A percentile compares a stretch with the other conserved stretches of the same genome.
These are phyloP conservation scores for Quercus cerris DNA, from an alignment of 306 rosid species.

Conservation along the genomic window DNA sequence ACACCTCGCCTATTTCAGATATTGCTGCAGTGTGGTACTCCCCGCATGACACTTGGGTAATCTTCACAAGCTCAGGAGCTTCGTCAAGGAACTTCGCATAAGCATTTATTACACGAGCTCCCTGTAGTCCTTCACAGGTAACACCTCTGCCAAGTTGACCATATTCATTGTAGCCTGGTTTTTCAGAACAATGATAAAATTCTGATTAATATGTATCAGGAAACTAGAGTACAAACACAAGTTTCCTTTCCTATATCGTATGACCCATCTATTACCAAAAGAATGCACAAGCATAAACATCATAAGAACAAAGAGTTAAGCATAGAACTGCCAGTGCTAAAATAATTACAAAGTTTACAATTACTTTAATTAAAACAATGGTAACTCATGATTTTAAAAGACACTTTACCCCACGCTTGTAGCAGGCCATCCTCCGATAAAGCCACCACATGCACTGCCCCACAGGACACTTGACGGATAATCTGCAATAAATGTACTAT, in stretches of 20 bases:
- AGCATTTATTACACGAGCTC: conserved; percentile 71
- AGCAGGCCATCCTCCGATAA: conserved; percentile 79
- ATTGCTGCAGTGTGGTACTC: conserved; percentile 95
- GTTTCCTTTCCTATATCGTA: conserved; percentile 20
- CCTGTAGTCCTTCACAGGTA: conserved; percentile 91
- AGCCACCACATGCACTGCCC: conserved; percentile 85
- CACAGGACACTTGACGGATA: conserved; percentile 89
- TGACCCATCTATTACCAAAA: conserved; percentile 9
- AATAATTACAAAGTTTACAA: not conserved
- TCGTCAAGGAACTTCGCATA: conserved; percentile 92
- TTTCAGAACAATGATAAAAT: conserved; percentile 44
- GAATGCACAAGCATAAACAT: not conserved
- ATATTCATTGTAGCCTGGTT: conserved; percentile 93
- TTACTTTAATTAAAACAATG: not conserved
- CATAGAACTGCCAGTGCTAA: not conserved
- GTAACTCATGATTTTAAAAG: conserved; percentile 14
- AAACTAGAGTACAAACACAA: conserved; percentile 21
- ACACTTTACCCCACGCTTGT: conserved; percentile 88
- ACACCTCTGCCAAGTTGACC: conserved; percentile 99
- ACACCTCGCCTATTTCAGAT: conserved; percentile 93
- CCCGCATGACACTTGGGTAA: conserved; percentile 93
- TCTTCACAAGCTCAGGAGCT: conserved; percentile 88
- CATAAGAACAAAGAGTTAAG: not conserved
- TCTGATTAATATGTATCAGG: conserved; percentile 25
- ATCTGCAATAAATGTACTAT: conserved; percentile 38